A percentile compares a stretch with the other conserved stretches of the same genome.
Evolutionary conservation across 1,139 yeast species (phyloP).

Genomic region (Diutina catenulata): DNA sequence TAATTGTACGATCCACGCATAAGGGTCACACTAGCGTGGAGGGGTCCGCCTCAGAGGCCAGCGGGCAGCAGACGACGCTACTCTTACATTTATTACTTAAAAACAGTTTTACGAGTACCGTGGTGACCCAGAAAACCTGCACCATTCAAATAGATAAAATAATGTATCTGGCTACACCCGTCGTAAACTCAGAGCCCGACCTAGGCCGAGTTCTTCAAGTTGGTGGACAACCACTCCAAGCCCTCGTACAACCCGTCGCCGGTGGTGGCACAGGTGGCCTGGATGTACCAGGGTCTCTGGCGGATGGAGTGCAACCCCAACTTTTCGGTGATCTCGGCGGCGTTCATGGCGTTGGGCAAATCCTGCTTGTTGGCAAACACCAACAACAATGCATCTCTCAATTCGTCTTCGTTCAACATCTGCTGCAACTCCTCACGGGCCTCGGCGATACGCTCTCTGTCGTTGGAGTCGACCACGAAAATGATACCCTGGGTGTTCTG

Average conservation of each 20-base stretch:
- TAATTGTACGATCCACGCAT: too few relatives aligned
- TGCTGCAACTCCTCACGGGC: constrained; percentile 91
- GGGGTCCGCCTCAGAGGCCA: not conserved
- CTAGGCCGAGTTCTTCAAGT: constrained; percentile 52
- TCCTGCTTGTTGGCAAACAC: constrained; percentile 92
- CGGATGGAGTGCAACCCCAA: constrained; percentile 74
- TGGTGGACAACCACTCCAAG: constrained; percentile 80
- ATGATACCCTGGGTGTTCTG: constrained; percentile 92
- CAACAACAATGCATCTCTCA: constrained; percentile 79
- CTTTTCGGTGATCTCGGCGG: constrained; percentile 80
- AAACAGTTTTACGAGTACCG: too few relatives aligned
- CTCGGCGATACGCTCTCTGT: constrained; percentile 86
- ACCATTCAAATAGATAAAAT: constrained; percentile 2
- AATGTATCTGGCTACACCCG: too few relatives aligned
- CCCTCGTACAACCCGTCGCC: constrained; percentile 91
- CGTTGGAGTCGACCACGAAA: constrained; percentile 87
- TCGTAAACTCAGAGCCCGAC: too few relatives aligned
- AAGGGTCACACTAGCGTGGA: not conserved
- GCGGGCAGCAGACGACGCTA: too few relatives aligned
- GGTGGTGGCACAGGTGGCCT: constrained; percentile 80
- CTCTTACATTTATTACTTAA: constrained; percentile 4
- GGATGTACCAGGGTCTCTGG: constrained; percentile 86
- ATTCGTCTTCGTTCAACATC: constrained; percentile 89
- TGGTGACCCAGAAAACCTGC: constrained; percentile 6
- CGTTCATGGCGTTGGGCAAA: constrained; percentile 85